Percentiles rank a stretch among this genome's conserved stretches.
Evolutionary conservation across 2,329 filamentous ascomycete genomes (phyloP).

Genomic region (Triangularia verruculosa): DNA sequence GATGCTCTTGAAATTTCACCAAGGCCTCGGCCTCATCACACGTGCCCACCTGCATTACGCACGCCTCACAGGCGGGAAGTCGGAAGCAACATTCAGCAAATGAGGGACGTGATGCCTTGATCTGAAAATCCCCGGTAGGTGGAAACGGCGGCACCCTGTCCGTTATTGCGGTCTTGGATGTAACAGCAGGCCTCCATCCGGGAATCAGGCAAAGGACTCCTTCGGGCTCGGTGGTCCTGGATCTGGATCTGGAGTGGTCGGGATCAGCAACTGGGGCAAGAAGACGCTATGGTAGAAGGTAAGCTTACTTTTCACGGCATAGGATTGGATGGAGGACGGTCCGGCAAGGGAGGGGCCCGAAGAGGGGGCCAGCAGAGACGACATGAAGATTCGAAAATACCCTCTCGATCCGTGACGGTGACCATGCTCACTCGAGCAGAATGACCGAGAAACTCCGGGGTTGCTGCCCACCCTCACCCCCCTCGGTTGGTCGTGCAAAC

Average conservation of each 20-base stretch:
- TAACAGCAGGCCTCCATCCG: constrained; percentile 23
- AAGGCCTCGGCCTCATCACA: background rate
- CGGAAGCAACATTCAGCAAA: constrained; percentile 14
- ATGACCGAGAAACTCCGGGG: constrained; percentile 1
- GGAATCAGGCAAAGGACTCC: constrained; percentile 17
- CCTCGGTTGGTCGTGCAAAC: background rate
- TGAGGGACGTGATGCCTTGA: constrained; percentile 6
- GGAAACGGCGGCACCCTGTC: constrained; percentile 25
- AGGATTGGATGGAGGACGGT: background rate
- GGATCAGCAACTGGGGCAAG: background rate
- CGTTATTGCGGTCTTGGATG: constrained; percentile 26
- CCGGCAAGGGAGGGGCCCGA: background rate
- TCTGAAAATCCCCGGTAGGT: constrained; percentile 20
- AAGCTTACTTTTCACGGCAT: constrained; percentile 1
- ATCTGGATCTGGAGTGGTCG: background rate
- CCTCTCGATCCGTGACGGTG: background rate
- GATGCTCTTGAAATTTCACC: background rate
- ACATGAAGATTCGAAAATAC: background rate
- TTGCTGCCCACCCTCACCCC: background rate
- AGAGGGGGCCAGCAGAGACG: background rate
- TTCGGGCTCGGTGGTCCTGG: background rate
- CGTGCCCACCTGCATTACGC: constrained; percentile 1
- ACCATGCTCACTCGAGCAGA: background rate
- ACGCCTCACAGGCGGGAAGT: constrained; percentile 10
- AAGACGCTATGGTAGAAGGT: background rate